Base-by-base conservation (phyloP, 768 basidiomycete species). In the Holtermanniella nyarrowii region DNA sequence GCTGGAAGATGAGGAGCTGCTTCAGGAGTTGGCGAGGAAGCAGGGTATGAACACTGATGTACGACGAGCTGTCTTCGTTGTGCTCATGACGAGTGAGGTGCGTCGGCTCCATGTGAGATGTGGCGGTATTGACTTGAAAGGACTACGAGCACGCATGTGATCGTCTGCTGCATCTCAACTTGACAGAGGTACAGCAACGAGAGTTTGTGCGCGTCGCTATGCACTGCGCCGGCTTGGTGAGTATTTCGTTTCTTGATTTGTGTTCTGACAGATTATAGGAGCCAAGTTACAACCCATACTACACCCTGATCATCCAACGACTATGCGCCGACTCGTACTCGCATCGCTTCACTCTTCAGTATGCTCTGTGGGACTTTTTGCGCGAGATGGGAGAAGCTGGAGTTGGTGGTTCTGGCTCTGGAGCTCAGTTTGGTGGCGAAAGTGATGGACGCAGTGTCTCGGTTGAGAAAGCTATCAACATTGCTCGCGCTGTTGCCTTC, bases 21-120 rank as follows among this genome's bases (percentile, higher is more conserved):
- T 97, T 26, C 57, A 84, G 37, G 84, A 82, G 60, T 77, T 97
- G n/a, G 93, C 95, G 3, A 78, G 81, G 59, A 84, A 82, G 66
- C 95, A 99, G 68, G 95, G 95, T 20, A 97, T 99, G 93, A 99
- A 99, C 65, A 96, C 91, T 1, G 95, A 96, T 60, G 83, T 96
- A 37, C 79, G 93, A 31, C 77, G 88, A 55, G 83, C 85, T 50
- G 82, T 96, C 48, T 99, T 99, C 64, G 82, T 90, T 14, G 84
- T 91, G 12, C 73, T 97, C 27, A 95, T 97, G 89, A 93, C 86
- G 64, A 86, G 87, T 59, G 88, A 93, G 65, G 93, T 93, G 64
- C 58, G 82, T 73, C 50, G 23, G 49, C 48, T 31, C 46, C 7
- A 2, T 37, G 14, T 26, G 24, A 26, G 26, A 4, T 4, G 18